Base-by-base conservation (phyloP, 257 asterid species). In the Solanum corneliomulleri region DNA sequence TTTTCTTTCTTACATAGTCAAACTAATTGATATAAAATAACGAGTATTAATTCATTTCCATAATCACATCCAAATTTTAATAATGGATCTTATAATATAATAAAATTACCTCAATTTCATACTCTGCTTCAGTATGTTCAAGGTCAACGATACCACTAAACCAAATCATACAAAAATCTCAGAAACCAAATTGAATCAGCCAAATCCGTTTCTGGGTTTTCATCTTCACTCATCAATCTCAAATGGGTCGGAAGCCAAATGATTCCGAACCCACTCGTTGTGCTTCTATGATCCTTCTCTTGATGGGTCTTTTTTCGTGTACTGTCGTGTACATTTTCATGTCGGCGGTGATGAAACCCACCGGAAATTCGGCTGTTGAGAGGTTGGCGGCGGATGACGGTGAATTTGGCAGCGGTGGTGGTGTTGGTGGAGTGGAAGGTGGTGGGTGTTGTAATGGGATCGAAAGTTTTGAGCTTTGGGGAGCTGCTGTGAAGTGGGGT, bases 401-500 rank as follows among this genome's bases (percentile, higher is more conserved):
- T 83, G 87, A 60, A 84, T 72, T 35, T 72, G 15, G 47, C 47
- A 0, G 75, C 39, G 85, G 77, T 56, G 89, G 87, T 58, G 78
- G 90, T 69, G 85, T 88, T 69, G 85, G 84, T 58, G 87, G 82
- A 66, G 87, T 86, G 58, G 89, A 74, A 7, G 89, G 42, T n/a
- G 91, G 90, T 27, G 91, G 87, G 12, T 95, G 99, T 83, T 97
- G 99, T 88, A 94, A 70, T 88, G 98, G 99, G 92, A 86, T 97
- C 62, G 88, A 91, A 60, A 87, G 87, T 80, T 86, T 93, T 93
- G 99, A 97, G 98, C 93, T 93, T 45, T 96, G 99, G 99, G 99
- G 99, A 20, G 77, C 86, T 86, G 98, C 98, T 72, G 98, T 97
- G 84, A 97, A 95, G 81, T 97, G 99, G 99, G 99, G 99, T 44